These are phyloP conservation scores for Leccinum pellstonianum DNA, from an alignment of 768 basidiomycete species.

Conservation along the genomic window DNA sequence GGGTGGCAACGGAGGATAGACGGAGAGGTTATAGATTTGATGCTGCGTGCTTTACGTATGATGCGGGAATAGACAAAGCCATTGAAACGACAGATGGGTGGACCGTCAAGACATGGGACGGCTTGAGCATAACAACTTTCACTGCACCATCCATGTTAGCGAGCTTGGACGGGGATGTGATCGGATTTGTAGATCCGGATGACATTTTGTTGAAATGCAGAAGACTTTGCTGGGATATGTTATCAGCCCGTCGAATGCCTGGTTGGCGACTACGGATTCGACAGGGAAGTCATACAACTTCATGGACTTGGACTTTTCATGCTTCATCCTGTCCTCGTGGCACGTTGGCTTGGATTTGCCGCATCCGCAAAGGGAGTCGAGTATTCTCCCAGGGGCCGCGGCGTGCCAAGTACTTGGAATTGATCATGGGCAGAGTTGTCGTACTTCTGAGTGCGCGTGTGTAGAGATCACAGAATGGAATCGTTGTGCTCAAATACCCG, in stretches of 20 bases:
- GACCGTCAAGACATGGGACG: conserved; percentile 62
- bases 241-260: conserved; percentile 67
- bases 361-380: no score
- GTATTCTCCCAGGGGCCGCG: no score
- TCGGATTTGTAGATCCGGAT: conserved; percentile 86
- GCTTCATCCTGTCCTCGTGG: conserved; percentile 31
- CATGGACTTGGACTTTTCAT: conserved; percentile 44
- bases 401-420: no score
- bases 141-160: conserved; percentile 79
- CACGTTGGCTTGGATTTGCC: conserved; percentile 10
- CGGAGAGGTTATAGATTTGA: conserved; percentile 63
- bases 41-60: conserved; percentile 70
- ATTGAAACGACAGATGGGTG: conserved; percentile 33
- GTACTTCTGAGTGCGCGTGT: no score
- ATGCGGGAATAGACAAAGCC: conserved; percentile 46
- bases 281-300: conserved; percentile 42
- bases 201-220: conserved; percentile 5
- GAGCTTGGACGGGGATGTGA: conserved; percentile 74
- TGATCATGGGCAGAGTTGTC: no score
- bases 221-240: background rate
- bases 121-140: conserved; percentile 90
- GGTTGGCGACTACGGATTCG: conserved; percentile 47
- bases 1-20: no score
- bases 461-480: no score
- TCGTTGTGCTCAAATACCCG: no score